These are phyloP conservation scores for Rhodosorus marinus DNA, from an alignment of 23 red algal genomes.

Conservation along the genomic window DNA sequence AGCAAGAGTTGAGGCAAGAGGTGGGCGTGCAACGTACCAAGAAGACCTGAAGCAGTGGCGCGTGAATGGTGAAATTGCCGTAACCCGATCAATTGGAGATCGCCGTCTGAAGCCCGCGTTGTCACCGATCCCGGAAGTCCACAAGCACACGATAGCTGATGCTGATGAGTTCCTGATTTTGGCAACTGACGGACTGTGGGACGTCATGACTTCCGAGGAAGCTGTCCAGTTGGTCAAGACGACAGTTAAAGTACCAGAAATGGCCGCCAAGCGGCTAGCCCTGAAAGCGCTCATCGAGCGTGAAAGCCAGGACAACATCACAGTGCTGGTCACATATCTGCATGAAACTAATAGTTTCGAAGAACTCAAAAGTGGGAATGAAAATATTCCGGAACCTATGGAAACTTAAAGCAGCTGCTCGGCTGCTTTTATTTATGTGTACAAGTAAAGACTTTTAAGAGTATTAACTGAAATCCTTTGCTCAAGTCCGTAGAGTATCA, in stretches of 20 bases:
- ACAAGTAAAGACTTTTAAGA: no score
- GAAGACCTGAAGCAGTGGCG: constrained; percentile 20
- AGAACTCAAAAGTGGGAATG: no score
- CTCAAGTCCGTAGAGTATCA: no score
- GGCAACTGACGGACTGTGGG: constrained; percentile 93
- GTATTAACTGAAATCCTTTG: no score
- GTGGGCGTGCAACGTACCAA: constrained; percentile 8
- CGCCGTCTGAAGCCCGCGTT: constrained; percentile 44
- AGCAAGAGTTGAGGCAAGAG: constrained; percentile 16
- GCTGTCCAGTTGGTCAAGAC: constrained; percentile 36
- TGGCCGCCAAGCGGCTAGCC: constrained; percentile 64
- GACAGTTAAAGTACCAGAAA: constrained; percentile 47
- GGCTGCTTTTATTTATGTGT: no score
- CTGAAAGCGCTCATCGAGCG: constrained; percentile 44
- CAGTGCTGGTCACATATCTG: constrained; percentile 75
- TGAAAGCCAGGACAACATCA: constrained; percentile 75
- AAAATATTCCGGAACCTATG: no score
- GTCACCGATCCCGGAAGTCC: constrained; percentile 42
- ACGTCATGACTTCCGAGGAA: constrained; percentile 59
- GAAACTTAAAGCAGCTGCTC: no score
- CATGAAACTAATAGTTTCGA: no score
- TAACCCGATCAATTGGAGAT: constrained; percentile 80
- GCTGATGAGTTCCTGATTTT: constrained; percentile 61
- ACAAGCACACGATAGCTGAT: constrained; percentile 3
- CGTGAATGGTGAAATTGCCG: constrained; percentile 46